These are phyloP conservation scores for Cryomyces minteri DNA, from an alignment of 495 filamentous ascomycete species.

Conservation along the genomic window DNA sequence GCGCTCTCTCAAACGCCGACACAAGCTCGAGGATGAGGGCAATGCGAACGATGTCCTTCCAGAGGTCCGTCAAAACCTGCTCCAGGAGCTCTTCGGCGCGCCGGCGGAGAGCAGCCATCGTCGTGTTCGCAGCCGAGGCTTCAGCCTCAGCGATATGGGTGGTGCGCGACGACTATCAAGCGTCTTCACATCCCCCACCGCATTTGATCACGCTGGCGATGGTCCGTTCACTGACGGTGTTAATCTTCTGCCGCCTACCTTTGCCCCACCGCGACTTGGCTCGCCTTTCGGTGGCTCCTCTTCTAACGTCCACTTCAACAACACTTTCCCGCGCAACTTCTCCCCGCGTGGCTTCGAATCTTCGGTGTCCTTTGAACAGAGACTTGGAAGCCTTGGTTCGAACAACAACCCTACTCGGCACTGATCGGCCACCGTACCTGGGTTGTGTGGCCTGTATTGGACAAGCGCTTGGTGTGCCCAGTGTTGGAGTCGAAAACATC, in stretches of 20 bases:
- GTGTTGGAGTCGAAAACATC: too few relatives aligned
- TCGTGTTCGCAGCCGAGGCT: conserved; percentile 35
- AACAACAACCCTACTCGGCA: too few relatives aligned
- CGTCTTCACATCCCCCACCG: conserved; percentile 11
- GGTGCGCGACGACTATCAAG: conserved; percentile 17
- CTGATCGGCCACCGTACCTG: too few relatives aligned
- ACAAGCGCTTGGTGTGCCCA: too few relatives aligned
- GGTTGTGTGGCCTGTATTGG: too few relatives aligned
- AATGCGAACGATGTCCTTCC: conserved; percentile 27
- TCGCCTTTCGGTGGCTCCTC: conserved; percentile 19
- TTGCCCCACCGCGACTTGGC: conserved; percentile 17
- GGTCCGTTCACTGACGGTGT: conserved; percentile 3
- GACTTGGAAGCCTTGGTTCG: not conserved
- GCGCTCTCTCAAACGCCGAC: conserved; percentile 34
- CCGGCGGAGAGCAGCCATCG: conserved; percentile 20
- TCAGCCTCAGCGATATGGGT: conserved; percentile 34
- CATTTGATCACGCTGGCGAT: not conserved
- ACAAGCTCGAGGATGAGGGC: conserved; percentile 25
- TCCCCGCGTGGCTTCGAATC: conserved; percentile 2
- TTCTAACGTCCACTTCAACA: conserved; percentile 11
- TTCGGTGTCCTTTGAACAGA: not conserved
- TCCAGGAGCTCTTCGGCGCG: conserved; percentile 29
- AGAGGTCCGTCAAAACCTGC: conserved; percentile 28
- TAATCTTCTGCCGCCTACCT: conserved; percentile 5
- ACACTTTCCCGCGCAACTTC: conserved; percentile 20